Percentiles rank a stretch among this genome's conserved stretches.
phyloP scores from a whole-genome alignment of 306 rosid genomes.

The Dryas alaskensis region DNA sequence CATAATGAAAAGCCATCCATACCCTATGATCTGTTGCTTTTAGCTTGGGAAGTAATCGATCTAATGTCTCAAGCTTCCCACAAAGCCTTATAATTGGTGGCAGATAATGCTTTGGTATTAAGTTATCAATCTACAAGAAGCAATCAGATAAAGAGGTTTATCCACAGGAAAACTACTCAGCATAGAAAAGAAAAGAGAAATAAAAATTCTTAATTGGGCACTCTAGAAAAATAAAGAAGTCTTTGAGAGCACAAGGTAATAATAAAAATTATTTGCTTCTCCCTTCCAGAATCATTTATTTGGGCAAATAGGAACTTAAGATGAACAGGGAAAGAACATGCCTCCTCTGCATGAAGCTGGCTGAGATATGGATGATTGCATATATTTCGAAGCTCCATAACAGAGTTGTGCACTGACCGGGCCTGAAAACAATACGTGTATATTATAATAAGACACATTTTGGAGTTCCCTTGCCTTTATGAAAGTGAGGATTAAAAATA shows the following conservation, averaged over 20 bases:
- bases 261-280: conserved; percentile 11
- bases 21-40: conserved; percentile 99
- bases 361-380: conserved; percentile 99
- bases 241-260: conserved; percentile 10
- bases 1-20: conserved; percentile 26
- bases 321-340: conserved; percentile 34
- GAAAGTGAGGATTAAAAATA: conserved; percentile 23
- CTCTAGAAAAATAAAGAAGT: not conserved
- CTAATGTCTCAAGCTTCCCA: conserved; percentile 99
- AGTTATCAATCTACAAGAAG: conserved; percentile 70
- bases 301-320: conserved; percentile 15
- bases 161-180: conserved; percentile 9
- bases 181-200: not conserved
- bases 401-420: conserved; percentile 97
- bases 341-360: conserved; percentile 98
- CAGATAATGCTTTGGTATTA: conserved; percentile 86
- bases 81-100: conserved; percentile 88
- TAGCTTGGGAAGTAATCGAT: conserved; percentile 87
- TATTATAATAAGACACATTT: conserved; percentile 1
- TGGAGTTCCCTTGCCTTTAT: not conserved
- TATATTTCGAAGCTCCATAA: conserved; percentile 98
- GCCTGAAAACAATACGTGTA: conserved; percentile 41
- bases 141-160: conserved; percentile 14
- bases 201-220: not conserved
- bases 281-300: conserved; percentile 21